Evolutionary conservation across 495 filamentous ascomycete genomes (phyloP).

Genomic region (Aspergillus leporis): DNA sequence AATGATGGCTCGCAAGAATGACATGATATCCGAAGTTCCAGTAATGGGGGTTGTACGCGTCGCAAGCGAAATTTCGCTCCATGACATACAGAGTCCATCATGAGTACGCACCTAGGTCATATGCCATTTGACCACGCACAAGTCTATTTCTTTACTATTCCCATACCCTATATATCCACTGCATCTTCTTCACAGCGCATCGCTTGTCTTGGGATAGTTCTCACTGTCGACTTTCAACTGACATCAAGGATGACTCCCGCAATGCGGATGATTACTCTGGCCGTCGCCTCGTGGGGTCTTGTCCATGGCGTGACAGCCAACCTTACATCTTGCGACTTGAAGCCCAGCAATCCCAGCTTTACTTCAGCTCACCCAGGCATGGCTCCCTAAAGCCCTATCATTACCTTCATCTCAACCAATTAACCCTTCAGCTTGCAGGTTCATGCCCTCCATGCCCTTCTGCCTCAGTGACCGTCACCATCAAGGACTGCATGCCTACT

Average conservation of each 20-base stretch:
- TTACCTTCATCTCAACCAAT: not conserved
- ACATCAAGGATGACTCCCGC: not conserved
- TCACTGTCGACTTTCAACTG: not conserved
- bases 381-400: not conserved
- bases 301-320: slow-evolving; percentile 2
- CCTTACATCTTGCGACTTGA: not conserved
- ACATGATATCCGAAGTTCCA: not conserved
- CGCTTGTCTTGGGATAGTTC: not conserved
- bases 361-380: not conserved
- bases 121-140: not conserved
- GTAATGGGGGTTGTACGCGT: not conserved
- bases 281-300: slow-evolving; percentile 13
- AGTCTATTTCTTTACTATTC: not conserved
- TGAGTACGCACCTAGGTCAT: not conserved
- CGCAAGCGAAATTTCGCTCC: not conserved
- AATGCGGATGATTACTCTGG: not conserved
- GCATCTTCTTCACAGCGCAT: not conserved
- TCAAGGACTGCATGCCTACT: not conserved
- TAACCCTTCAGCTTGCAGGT: not conserved
- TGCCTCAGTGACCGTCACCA: not conserved
- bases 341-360: not conserved
- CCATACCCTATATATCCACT: too few relatives aligned
- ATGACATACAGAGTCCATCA: not conserved
- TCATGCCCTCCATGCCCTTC: slow-evolving; percentile 6
- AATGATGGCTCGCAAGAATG: not conserved